phyloP scores from a whole-genome alignment of 192 early-diverging fungal genomes.

The Podila minutissima region DNA sequence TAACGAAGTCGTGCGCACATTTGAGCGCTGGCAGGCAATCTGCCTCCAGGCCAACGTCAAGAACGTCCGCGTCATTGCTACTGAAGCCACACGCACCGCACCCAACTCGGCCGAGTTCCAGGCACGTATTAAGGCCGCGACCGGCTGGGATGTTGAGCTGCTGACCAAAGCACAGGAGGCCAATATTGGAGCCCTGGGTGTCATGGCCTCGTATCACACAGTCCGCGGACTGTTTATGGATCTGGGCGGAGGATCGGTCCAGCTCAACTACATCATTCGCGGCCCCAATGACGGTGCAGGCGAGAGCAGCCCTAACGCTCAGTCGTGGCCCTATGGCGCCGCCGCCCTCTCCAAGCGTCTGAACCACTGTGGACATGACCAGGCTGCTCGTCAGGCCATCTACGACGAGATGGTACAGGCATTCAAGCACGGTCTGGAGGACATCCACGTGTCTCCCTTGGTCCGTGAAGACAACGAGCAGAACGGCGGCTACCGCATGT shows the following conservation, averaged over 20 bases:
- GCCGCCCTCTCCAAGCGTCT: slow-evolving; percentile 57
- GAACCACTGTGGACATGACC: slow-evolving; percentile 29
- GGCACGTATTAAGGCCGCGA: slow-evolving; percentile 52
- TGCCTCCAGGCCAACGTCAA: slow-evolving; percentile 53
- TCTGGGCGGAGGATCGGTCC: slow-evolving; percentile 65
- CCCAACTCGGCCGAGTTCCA: slow-evolving; percentile 58
- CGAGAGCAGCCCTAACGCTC: slow-evolving; percentile 40
- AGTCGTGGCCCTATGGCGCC: slow-evolving; percentile 63
- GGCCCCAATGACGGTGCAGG: slow-evolving; percentile 23
- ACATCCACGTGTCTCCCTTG: slow-evolving; percentile 27
- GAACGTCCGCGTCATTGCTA: slow-evolving; percentile 61
- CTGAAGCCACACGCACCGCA: slow-evolving; percentile 65
- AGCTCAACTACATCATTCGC: slow-evolving; percentile 63
- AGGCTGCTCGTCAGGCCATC: slow-evolving; percentile 33
- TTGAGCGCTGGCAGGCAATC: slow-evolving; percentile 61
- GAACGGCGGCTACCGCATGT: slow-evolving; percentile 54
- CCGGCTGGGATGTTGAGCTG: slow-evolving; percentile 52
- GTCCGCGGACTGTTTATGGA: slow-evolving; percentile 66
- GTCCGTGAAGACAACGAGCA: slow-evolving; percentile 15
- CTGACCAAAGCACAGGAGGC: slow-evolving; percentile 62
- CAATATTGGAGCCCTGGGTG: slow-evolving; percentile 58
- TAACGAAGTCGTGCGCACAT: slow-evolving; percentile 55
- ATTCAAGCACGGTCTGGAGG: slow-evolving; percentile 31
- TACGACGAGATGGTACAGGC: slow-evolving; percentile 51
- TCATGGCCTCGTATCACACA: slow-evolving; percentile 62